These are phyloP conservation scores for Cytospora leucostoma DNA, from an alignment of 2,329 filamentous ascomycete genomes.

Conservation along the genomic window DNA sequence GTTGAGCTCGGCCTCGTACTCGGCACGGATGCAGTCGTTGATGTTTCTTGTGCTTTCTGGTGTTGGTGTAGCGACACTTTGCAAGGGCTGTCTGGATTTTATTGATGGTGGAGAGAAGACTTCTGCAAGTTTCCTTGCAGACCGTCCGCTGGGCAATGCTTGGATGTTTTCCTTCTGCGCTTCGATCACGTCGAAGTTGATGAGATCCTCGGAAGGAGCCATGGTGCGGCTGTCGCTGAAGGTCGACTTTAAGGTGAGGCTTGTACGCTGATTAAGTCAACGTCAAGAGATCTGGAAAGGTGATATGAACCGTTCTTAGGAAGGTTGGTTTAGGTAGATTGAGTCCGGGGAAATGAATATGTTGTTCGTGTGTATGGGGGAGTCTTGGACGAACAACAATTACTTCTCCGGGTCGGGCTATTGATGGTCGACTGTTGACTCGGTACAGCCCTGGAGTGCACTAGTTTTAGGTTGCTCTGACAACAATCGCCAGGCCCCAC, in stretches of 20 bases:
- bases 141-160: slow-evolving; percentile 81
- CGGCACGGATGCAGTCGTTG: slow-evolving; percentile 76
- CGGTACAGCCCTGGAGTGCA: background rate
- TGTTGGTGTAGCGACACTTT: slow-evolving; percentile 62
- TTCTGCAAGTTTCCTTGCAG: slow-evolving; percentile 83
- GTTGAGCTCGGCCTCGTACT: slow-evolving; percentile 83
- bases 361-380: slow-evolving; percentile 17
- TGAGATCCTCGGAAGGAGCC: slow-evolving; percentile 54
- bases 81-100: slow-evolving; percentile 44
- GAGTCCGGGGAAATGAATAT: background rate
- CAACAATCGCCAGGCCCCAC: slow-evolving; percentile 17
- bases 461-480: slow-evolving; percentile 28
- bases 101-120: slow-evolving; percentile 64
- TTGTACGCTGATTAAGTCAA: slow-evolving; percentile 22
- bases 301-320: slow-evolving; percentile 16
- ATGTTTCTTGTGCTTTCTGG: slow-evolving; percentile 73
- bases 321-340: slow-evolving; percentile 7
- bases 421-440: background rate
- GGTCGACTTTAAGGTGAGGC: slow-evolving; percentile 5
- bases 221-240: slow-evolving; percentile 41
- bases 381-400: slow-evolving; percentile 22
- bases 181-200: slow-evolving; percentile 91
- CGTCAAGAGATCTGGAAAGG: slow-evolving; percentile 19
- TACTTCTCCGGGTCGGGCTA: background rate
- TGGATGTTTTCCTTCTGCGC: slow-evolving; percentile 98